Evolutionary conservation across 2,329 filamentous ascomycete species (phyloP).

Genomic region (Coleophoma eucalyptorum): DNA sequence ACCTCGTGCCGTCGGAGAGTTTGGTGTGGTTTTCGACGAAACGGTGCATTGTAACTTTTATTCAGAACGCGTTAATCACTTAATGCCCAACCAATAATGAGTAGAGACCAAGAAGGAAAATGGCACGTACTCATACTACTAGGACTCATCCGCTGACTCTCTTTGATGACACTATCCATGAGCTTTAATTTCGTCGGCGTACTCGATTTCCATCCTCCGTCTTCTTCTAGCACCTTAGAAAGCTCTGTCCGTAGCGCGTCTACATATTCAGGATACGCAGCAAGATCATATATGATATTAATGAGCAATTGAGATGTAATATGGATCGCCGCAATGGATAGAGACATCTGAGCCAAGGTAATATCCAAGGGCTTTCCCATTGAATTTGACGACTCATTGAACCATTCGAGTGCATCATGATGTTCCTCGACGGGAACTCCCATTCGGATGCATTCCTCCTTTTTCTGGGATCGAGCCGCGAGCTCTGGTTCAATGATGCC

Average conservation of each 20-base stretch:
- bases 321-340: slow-evolving; percentile 44
- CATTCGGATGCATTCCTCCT: not conserved
- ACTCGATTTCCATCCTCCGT: slow-evolving; percentile 25
- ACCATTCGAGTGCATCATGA: slow-evolving; percentile 39
- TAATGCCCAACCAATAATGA: not conserved
- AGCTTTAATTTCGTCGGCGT: slow-evolving; percentile 16
- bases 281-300: slow-evolving; percentile 35
- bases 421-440: slow-evolving; percentile 13
- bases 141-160: slow-evolving; percentile 30
- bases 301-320: slow-evolving; percentile 37
- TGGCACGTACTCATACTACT: slow-evolving; percentile 20
- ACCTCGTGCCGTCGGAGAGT: slow-evolving; percentile 25
- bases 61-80: not conserved
- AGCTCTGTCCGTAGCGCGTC: slow-evolving; percentile 39
- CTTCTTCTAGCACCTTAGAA: slow-evolving; percentile 20
- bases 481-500: slow-evolving; percentile 24
- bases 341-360: slow-evolving; percentile 28
- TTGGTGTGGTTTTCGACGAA: slow-evolving; percentile 8
- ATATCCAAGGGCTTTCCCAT: slow-evolving; percentile 25
- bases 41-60: slow-evolving; percentile 8
- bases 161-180: slow-evolving; percentile 34
- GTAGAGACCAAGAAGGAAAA: not conserved
- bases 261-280: slow-evolving; percentile 33
- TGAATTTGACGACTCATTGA: slow-evolving; percentile 28
- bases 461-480: slow-evolving; percentile 1